Conservation (phyloP, 1,139 yeast species). For the Geotrichum phurueaensis region DNA sequence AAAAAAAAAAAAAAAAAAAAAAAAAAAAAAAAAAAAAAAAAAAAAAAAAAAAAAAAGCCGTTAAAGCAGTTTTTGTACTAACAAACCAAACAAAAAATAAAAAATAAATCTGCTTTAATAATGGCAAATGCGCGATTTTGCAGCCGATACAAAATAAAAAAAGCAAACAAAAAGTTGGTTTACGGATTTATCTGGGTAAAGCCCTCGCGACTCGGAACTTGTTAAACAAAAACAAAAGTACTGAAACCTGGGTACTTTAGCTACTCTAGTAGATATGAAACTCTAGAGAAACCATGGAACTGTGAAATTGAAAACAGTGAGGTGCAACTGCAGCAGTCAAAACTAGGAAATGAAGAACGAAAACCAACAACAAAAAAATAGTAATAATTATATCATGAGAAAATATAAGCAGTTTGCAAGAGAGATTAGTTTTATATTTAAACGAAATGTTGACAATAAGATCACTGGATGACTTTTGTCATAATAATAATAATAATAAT, state of each 20-base stretch:
- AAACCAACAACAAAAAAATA: not conserved
- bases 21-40: not conserved
- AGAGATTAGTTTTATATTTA: not conserved
- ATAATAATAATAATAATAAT: too few relatives aligned
- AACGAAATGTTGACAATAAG: not conserved
- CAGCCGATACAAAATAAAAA: not conserved
- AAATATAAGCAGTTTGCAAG: not conserved
- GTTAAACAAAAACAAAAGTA: not conserved
- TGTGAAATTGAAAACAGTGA: not conserved
- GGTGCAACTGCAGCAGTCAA: not conserved
- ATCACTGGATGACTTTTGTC: not conserved
- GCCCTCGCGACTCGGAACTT: not conserved
- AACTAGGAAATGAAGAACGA: not conserved
- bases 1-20: not conserved
- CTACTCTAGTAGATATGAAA: not conserved
- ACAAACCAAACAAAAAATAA: not conserved
- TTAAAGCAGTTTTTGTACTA: not conserved
- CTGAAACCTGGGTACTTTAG: not conserved
- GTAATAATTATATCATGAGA: too few relatives aligned
- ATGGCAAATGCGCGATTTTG: not conserved
- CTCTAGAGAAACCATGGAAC: not conserved
- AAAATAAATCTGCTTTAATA: not conserved
- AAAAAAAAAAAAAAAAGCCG: not conserved
- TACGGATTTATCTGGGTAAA: not conserved
- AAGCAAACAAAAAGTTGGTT: not conserved